Conservation (phyloP, 2,329 filamentous ascomycete species). For the Xylaria polymorpha region DNA sequence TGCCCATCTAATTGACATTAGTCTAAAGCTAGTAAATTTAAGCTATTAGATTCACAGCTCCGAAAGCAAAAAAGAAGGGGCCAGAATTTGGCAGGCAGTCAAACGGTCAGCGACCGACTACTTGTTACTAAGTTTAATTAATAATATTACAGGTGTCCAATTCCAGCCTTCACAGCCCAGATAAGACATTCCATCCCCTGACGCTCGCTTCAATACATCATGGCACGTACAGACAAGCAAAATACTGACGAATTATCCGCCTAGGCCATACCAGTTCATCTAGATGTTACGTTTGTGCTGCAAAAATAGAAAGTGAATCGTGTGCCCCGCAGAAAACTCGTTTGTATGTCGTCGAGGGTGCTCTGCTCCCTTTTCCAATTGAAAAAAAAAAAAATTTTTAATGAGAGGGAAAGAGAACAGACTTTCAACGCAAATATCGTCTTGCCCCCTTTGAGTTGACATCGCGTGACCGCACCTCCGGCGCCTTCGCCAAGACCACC, state of each 20-base stretch:
- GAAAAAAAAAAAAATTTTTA: too few species aligned
- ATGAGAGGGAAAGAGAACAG: conserved; percentile 42
- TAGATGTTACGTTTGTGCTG: conserved; percentile 20
- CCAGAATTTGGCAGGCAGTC: background rate
- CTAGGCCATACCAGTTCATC: conserved; percentile 20
- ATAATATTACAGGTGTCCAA: conserved; percentile 34
- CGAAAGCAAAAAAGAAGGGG: too few species aligned
- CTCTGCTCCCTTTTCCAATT: conserved; percentile 13
- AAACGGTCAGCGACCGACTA: conserved; percentile 1
- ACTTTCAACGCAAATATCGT: conserved; percentile 97
- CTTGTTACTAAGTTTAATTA: conserved; percentile 24
- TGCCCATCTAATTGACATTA: background rate
- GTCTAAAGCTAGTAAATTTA: background rate
- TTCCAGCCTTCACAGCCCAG: conserved; percentile 17
- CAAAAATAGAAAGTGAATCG: conserved; percentile 14
- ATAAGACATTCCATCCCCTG: conserved; percentile 19
- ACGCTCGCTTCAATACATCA: conserved; percentile 26
- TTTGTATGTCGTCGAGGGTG: conserved; percentile 22
- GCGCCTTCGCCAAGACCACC: conserved; percentile 94
- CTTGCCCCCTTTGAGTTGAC: conserved; percentile 88
- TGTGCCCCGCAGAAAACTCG: conserved; percentile 21
- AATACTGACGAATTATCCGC: conserved; percentile 19
- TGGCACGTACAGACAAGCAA: conserved; percentile 26
- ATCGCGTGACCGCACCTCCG: conserved; percentile 93
- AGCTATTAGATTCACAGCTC: background rate